A percentile compares a stretch with the other conserved stretches of the same genome.
Evolutionary conservation across 208 protist species (phyloP).

Genomic region (Acanthamoeba lugdunensis): DNA sequence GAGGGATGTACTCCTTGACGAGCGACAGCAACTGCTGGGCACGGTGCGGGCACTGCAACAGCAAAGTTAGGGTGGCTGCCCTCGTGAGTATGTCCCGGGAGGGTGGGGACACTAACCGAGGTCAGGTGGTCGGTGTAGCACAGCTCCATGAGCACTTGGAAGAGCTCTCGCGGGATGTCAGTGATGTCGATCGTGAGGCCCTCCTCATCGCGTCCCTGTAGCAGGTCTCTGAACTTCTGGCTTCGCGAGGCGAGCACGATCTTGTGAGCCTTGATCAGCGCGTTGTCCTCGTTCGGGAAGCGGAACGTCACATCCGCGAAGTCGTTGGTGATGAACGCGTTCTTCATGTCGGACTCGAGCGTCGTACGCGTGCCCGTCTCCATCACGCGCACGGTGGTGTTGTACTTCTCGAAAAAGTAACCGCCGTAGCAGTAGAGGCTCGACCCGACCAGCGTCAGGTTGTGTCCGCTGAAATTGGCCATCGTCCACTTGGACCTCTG

Average conservation of each 20-base stretch:
- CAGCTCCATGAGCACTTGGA: constrained; percentile 45
- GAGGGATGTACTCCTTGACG: constrained; percentile 60
- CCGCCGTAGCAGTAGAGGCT: constrained; percentile 59
- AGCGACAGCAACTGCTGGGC: constrained; percentile 15
- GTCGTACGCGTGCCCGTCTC: constrained; percentile 33
- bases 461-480: constrained; percentile 64
- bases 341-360: constrained; percentile 55
- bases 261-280: constrained; percentile 28
- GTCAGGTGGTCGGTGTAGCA: constrained; percentile 60
- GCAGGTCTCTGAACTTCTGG: not conserved
- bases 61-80: not conserved
- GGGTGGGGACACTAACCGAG: not conserved
- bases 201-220: not conserved
- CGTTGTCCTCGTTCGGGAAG: constrained; percentile 49
- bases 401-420: constrained; percentile 67
- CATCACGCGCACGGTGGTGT: constrained; percentile 48
- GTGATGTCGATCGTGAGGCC: constrained; percentile 11
- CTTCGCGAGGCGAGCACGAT: constrained; percentile 47
- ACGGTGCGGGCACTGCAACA: constrained; percentile 13
- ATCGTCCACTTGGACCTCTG: constrained; percentile 58
- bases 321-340: constrained; percentile 26
- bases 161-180: constrained; percentile 29
- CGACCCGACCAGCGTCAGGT: constrained; percentile 23
- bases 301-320: constrained; percentile 60
- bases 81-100: not conserved